Evolutionary conservation across 169 alveolate genomes (phyloP).

Genomic region (Cyclospora cayetanensis): DNA sequence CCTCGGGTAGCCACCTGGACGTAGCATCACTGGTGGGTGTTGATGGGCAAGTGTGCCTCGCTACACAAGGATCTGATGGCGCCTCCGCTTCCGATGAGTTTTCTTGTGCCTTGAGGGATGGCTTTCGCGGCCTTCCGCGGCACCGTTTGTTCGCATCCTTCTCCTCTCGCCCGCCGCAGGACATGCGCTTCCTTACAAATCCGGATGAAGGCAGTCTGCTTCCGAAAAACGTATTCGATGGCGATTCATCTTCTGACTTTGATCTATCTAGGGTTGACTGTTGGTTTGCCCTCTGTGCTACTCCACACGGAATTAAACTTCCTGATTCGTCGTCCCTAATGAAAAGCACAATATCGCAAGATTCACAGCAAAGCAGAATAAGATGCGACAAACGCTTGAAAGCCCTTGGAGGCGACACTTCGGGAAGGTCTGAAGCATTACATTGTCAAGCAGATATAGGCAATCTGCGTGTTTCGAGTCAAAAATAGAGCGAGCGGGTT

Average conservation of each 20-base stretch:
- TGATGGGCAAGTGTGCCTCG: constrained; percentile 29
- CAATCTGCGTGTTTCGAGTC: too few species aligned
- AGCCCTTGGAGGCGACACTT: too few species aligned
- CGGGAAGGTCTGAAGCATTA: too few species aligned
- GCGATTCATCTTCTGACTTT: constrained; percentile 57
- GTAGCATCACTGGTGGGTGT: constrained; percentile 44
- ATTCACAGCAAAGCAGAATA: too few species aligned
- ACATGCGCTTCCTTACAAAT: constrained; percentile 24
- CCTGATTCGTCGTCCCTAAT: constrained; percentile 51
- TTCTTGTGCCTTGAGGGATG: not conserved
- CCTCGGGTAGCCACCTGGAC: constrained; percentile 48
- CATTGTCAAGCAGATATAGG: too few species aligned
- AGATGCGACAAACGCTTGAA: too few species aligned
- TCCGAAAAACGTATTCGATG: constrained; percentile 45
- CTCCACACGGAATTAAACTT: constrained; percentile 35
- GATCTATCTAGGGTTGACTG: constrained; percentile 17
- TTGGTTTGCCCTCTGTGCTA: not conserved
- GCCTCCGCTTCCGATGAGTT: constrained; percentile 29
- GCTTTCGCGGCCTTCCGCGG: constrained; percentile 58
- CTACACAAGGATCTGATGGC: constrained; percentile 16
- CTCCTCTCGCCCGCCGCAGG: constrained; percentile 31
- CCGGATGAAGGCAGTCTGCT: constrained; percentile 16
- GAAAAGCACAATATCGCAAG: not conserved
- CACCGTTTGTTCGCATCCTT: constrained; percentile 49
- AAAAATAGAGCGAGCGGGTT: too few species aligned